phyloP scores from a whole-genome alignment of 192 early-diverging fungal genomes.

The Podila minutissima region DNA sequence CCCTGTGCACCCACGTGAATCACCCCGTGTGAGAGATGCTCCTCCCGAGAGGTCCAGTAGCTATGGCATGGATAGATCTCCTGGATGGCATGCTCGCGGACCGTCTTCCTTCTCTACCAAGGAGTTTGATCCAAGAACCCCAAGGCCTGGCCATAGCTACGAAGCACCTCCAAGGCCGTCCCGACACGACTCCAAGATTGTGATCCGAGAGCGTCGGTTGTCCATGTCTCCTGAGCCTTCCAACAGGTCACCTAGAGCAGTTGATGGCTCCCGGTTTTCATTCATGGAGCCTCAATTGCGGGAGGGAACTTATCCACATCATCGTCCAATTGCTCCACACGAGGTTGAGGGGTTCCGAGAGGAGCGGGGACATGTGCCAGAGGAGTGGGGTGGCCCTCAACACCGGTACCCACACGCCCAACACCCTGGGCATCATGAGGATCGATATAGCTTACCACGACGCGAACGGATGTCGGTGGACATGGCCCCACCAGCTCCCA shows the following conservation, averaged over 20 bases:
- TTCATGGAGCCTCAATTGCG: background rate
- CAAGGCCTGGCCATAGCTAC: background rate
- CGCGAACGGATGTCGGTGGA: background rate
- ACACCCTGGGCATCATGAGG: background rate
- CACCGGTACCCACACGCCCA: background rate
- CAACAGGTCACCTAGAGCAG: background rate
- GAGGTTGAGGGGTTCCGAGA: too few relatives aligned
- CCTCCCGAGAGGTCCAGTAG: background rate
- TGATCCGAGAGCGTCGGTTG: background rate
- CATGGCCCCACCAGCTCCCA: background rate
- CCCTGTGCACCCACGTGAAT: background rate
- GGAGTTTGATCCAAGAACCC: too few relatives aligned
- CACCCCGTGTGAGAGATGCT: background rate
- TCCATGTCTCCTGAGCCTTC: constrained; percentile 1
- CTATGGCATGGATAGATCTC: background rate
- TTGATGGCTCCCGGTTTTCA: background rate
- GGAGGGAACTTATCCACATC: background rate
- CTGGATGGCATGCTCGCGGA: background rate
- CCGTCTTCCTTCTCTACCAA: background rate
- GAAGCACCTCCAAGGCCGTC: background rate
- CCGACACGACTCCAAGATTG: constrained; percentile 1
- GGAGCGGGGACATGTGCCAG: too few relatives aligned
- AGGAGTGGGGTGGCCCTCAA: too few relatives aligned
- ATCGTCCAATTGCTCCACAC: background rate
- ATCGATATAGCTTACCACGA: background rate